phyloP scores from a whole-genome alignment of 257 asterid genomes.

The Parsonsia alboflavescens region DNA sequence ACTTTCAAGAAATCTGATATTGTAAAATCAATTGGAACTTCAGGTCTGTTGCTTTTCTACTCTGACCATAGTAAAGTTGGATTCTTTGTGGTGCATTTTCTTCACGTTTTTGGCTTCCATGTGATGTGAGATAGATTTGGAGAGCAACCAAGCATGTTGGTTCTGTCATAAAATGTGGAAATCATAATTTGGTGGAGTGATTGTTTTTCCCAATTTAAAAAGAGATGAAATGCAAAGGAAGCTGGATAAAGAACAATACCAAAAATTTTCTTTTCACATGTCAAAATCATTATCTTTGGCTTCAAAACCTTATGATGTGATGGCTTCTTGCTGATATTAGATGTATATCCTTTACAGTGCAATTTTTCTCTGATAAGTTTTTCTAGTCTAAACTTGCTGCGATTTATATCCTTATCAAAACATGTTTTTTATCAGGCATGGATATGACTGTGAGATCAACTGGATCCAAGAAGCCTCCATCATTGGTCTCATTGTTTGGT shows the following conservation, averaged over 20 bases:
- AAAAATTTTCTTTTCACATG: background rate
- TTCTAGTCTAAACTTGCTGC: background rate
- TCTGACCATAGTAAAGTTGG: background rate
- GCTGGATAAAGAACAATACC: background rate
- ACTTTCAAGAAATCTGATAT: slow-evolving; percentile 93
- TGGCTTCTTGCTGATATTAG: background rate
- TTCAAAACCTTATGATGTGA: background rate
- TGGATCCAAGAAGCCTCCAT: slow-evolving; percentile 63
- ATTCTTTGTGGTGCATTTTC: background rate
- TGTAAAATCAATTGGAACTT: slow-evolving; percentile 66
- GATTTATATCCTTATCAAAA: slow-evolving; percentile 1
- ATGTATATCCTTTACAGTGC: background rate
- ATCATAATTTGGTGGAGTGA: background rate
- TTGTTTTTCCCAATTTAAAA: background rate
- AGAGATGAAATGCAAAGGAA: background rate
- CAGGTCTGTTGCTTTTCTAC: slow-evolving; percentile 40
- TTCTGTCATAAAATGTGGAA: background rate
- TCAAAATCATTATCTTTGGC: background rate
- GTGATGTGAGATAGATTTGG: background rate
- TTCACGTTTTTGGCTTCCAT: background rate
- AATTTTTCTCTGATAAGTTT: background rate
- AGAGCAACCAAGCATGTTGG: background rate
- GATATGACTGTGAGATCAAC: slow-evolving; percentile 50
- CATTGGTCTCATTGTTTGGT: slow-evolving; percentile 71
- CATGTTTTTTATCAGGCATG: slow-evolving; percentile 22